Base-by-base conservation (phyloP, 805 yeast genomes). In the Lachancea cidri region DNA sequence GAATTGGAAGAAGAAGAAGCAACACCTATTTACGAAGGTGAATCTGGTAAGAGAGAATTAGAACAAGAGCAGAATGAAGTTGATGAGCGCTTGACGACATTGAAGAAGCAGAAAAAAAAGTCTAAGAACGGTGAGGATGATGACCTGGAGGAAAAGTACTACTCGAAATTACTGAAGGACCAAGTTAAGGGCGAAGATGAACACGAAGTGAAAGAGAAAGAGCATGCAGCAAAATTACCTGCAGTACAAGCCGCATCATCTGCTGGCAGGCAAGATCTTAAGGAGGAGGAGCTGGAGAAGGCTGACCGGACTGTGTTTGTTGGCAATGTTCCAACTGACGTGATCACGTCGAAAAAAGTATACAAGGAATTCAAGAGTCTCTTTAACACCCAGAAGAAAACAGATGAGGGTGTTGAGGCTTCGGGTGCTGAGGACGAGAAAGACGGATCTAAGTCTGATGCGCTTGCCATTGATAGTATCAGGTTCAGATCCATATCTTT, bases 401-500 rank as follows among this genome's bases (percentile, higher is more conserved):
- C 15, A n/a, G 16, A 6, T 17, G 7, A 8, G 33, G 9, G 8
- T 5, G 20, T 54, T 46, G 24, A 40, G 20, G 14, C 38, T 25
- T 37, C 44, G 13, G 36, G 39, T 9, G 38, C 27, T 18, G 33
- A 38, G 35, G 47, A 45, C 5, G 47, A 42, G 8, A 40, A 35
- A 7, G 37, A 35, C 9, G 47, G 47, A 18, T 40, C 41, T 3
- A 45, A 49, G 17, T 40, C 40, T 9, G 41, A 42, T 4, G 47
- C 43, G 41, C 67, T 67, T 36, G 43, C 43, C 17, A 69, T 91
- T 37, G 81, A 78, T 36, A 84, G 96, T 9, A 72, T 88, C 38
- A 74, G 99, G 62, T 93, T 88, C 70, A 76, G 99, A 65, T 88
- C 97, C 2, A 83, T 93, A 50, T 86, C 96, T 2, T 86, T 89